These are phyloP conservation scores for Xylariomycetidae sp. DNA, from an alignment of 2,329 filamentous ascomycete species.

Conservation along the genomic window DNA sequence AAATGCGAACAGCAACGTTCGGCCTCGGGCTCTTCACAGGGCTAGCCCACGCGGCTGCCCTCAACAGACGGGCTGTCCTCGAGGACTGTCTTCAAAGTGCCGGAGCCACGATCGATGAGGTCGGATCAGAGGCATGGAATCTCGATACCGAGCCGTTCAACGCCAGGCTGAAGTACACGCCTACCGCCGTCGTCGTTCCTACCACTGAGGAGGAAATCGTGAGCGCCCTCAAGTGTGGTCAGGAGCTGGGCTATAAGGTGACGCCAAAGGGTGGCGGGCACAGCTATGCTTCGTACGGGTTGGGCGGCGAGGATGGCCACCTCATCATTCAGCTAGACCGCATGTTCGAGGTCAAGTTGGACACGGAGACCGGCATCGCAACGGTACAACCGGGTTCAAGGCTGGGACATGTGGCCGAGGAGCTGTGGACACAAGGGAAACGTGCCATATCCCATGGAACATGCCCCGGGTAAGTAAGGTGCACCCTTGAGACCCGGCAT, in stretches of 20 bases:
- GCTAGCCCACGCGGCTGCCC: constrained; percentile 14
- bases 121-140: constrained; percentile 24
- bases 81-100: constrained; percentile 21
- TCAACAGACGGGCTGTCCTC: constrained; percentile 22
- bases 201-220: constrained; percentile 35
- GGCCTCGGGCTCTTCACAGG: constrained; percentile 19
- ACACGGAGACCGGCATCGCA: constrained; percentile 32
- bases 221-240: constrained; percentile 37
- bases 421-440: constrained; percentile 26
- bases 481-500: neutral
- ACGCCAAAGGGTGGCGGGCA: constrained; percentile 43
- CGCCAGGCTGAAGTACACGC: constrained; percentile 23
- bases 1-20: constrained; percentile 16
- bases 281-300: constrained; percentile 39
- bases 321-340: constrained; percentile 39
- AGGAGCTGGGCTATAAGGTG: constrained; percentile 34
- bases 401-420: constrained; percentile 32
- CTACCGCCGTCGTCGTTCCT: constrained; percentile 36
- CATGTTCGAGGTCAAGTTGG: constrained; percentile 35
- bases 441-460: constrained; percentile 31
- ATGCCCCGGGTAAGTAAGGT: constrained; percentile 29
- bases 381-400: constrained; percentile 37
- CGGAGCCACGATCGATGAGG: constrained; percentile 16
- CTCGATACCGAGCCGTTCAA: constrained; percentile 24
- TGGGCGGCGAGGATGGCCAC: constrained; percentile 38